Evolutionary conservation across 352 stramenopile species (phyloP), one percentile per base, ranked within the genome.

Genomic region (Globisporangium carolinianum): DNA sequence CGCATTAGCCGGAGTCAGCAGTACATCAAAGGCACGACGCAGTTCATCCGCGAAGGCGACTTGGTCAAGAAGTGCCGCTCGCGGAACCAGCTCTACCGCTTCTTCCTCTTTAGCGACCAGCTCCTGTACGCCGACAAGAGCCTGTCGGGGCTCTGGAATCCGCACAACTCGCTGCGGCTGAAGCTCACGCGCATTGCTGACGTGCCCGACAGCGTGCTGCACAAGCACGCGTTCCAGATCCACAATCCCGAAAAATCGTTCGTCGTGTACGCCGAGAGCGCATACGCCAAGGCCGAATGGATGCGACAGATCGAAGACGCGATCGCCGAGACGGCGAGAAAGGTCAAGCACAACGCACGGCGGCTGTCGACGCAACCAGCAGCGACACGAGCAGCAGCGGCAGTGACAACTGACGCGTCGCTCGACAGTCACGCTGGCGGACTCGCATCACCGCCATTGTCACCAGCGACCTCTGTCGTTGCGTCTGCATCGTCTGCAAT

Each of bases 21-120:
- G 60, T 86, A 98, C 53, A 69, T 98, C 36, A 97, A 98, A 58
- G 93, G 98, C 66, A 86, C 93, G 35, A 87, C 93, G n/a, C 85
- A 85, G 10, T 98, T 99, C 71, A 79, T 99, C 10, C 79, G 83
- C 53, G 92, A 98, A 72, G 97, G 95, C 11, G 85, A 98, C 57
- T 61, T 99, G 47, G 85, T 87, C 18, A 99, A 99, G 74, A 90
- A 89, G 47, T 97, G 91, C 50, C 79, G 95, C 32, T 97, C 81
- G 10, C 78, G 91, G 15, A 92, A 90, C 61, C 79, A 89, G 39
- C 68, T 75, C 12, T 95, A 95, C 58, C 83, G 84, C 10, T 95
- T 95, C 56, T 93, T 95, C 63, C 77, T 93, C 14, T 95, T 94
- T 68, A 93, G 93, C 56, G 84, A 95, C 51, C 86, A 94, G 63